Evolutionary conservation across 1,139 yeast genomes (phyloP).

Genomic region (Blastobotrys ciferrii): DNA sequence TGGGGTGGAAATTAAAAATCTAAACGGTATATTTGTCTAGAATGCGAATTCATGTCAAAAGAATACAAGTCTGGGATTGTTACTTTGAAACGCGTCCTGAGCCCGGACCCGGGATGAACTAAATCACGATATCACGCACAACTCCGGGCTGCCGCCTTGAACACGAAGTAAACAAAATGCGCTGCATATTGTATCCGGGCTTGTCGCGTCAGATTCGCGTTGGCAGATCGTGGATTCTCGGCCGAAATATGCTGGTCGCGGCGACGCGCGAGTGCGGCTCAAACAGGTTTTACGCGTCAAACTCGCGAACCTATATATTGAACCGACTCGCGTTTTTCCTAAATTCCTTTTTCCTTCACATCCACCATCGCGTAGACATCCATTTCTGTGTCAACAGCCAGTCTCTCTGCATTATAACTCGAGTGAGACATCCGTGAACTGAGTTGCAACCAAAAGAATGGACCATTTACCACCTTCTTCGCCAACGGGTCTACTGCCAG

Average conservation of each 20-base stretch:
- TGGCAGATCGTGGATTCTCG: conserved; percentile 1
- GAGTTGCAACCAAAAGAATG: neutral
- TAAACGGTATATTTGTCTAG: neutral
- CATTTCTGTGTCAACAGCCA: neutral
- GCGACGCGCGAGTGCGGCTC: conserved; percentile 10
- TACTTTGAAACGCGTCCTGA: too few species aligned
- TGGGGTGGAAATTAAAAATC: too few species aligned
- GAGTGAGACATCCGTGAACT: conserved; percentile 2
- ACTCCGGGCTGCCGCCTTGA: too few species aligned
- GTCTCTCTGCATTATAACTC: too few species aligned
- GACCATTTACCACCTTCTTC: conserved; percentile 12
- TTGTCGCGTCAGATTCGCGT: conserved; percentile 8
- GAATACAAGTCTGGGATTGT: too few species aligned
- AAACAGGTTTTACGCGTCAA: neutral
- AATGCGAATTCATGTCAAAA: too few species aligned
- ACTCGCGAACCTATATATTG: conserved; percentile 9
- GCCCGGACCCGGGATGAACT: neutral
- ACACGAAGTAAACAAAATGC: neutral
- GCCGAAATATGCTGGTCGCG: neutral
- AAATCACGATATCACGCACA: neutral
- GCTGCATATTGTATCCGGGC: neutral
- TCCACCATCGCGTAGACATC: neutral
- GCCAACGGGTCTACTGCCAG: conserved; percentile 24
- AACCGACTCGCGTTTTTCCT: conserved; percentile 2
- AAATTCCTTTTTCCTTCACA: neutral